Percentiles rank a stretch among this genome's conserved stretches.
These are phyloP conservation scores for Pseudevernia furfuracea DNA, from an alignment of 495 filamentous ascomycete species.

Conservation along the genomic window DNA sequence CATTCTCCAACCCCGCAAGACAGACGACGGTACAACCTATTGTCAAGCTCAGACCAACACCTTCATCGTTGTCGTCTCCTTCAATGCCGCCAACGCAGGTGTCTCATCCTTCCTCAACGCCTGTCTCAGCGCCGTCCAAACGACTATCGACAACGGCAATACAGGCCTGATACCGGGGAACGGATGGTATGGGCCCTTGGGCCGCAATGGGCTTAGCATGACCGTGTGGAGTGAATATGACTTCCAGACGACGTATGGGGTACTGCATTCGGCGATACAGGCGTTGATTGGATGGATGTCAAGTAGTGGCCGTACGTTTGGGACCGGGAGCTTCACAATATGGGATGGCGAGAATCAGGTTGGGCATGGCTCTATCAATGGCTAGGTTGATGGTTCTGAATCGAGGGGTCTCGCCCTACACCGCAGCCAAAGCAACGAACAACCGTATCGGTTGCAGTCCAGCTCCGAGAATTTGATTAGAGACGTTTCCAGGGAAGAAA, in stretches of 20 bases:
- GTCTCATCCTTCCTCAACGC: neutral
- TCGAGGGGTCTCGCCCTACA: neutral
- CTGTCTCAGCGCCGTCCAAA: neutral
- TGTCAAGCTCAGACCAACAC: constrained; percentile 8
- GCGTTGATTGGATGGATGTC: constrained; percentile 5
- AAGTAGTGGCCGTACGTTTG: neutral
- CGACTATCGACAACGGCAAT: neutral
- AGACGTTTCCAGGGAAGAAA: neutral
- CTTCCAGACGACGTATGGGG: constrained; percentile 1
- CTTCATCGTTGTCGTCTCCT: neutral
- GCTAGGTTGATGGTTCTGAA: neutral
- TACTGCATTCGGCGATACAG: neutral
- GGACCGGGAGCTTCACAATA: neutral
- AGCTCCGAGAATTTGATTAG: neutral
- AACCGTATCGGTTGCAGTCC: neutral
- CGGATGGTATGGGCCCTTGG: neutral
- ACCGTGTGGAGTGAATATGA: neutral
- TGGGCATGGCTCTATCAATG: constrained; percentile 4
- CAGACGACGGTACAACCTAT: neutral
- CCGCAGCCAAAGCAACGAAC: neutral
- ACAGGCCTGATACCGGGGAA: neutral
- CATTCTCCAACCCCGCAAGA: neutral
- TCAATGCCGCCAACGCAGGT: neutral
- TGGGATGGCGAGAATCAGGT: constrained; percentile 6
- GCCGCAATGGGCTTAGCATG: neutral